Evolutionary conservation across 192 early-diverging fungal genomes (phyloP).

Genomic region (Coemansia asiatica): DNA sequence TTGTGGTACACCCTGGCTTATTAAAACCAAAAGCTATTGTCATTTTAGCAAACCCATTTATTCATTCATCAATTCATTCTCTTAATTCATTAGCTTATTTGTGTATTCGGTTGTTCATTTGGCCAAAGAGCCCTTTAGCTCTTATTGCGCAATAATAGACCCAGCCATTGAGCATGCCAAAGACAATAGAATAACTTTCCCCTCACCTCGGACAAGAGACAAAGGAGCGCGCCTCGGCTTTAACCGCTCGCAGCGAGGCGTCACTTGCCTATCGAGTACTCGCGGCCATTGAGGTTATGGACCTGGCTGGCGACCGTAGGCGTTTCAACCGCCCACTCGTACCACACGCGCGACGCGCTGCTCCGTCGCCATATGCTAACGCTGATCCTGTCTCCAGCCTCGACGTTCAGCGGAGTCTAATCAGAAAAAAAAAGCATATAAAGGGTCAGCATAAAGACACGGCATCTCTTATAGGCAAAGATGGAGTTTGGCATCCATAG

Average conservation of each 20-base stretch:
- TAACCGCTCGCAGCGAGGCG: neutral
- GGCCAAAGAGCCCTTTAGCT: neutral
- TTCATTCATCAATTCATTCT: neutral
- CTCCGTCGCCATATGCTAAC: conserved; percentile 86
- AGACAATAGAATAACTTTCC: conserved; percentile 3
- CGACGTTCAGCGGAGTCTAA: conserved; percentile 65
- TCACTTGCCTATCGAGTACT: conserved; percentile 42
- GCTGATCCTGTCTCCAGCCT: conserved; percentile 58
- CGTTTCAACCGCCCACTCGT: conserved; percentile 82
- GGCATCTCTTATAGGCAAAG: too few species aligned
- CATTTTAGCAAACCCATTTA: neutral
- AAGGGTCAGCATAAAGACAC: neutral
- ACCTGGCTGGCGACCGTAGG: conserved; percentile 11
- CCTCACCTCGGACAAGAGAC: neutral
- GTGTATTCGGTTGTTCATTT: neutral
- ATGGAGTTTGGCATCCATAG: neutral
- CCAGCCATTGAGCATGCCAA: neutral
- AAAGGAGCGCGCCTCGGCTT: neutral
- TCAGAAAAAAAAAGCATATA: conserved; percentile 6
- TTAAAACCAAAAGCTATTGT: too few species aligned
- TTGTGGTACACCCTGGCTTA: too few species aligned
- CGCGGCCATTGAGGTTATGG: conserved; percentile 42
- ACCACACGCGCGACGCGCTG: conserved; percentile 87
- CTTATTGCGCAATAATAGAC: neutral
- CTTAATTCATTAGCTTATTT: neutral